Conservation (phyloP, 2,329 filamentous ascomycete genomes). For the Arthrocladium fulminans region DNA sequence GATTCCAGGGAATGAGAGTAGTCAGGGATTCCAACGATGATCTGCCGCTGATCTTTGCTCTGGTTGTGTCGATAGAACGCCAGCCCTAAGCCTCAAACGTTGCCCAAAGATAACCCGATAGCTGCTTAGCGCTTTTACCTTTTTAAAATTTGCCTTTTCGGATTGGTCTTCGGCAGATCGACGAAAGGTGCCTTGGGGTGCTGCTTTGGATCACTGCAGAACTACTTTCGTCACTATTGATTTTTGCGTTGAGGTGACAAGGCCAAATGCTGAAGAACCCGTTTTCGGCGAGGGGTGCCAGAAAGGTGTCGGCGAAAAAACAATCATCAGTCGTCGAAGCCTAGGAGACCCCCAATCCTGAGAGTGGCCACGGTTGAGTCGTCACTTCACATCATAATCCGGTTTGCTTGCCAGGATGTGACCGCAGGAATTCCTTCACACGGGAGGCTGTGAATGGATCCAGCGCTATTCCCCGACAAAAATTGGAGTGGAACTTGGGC, state of each 20-base stretch:
- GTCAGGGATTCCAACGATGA: neutral
- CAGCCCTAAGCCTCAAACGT: slow-evolving; percentile 1
- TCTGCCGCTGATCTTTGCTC: slow-evolving; percentile 4
- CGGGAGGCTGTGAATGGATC: slow-evolving; percentile 2
- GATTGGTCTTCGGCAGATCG: slow-evolving; percentile 9
- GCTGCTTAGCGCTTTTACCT: slow-evolving; percentile 2
- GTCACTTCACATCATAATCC: slow-evolving; percentile 9
- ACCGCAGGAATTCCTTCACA: slow-evolving; percentile 4
- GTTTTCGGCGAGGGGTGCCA: slow-evolving; percentile 4
- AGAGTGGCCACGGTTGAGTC: neutral
- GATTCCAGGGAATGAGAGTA: slow-evolving; percentile 1
- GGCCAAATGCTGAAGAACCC: neutral
- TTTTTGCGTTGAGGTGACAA: neutral
- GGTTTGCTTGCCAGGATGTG: neutral
- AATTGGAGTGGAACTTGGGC: neutral
- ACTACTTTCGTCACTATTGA: neutral
- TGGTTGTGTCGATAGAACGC: neutral
- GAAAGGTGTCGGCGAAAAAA: neutral
- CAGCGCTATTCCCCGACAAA: neutral
- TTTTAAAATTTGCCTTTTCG: neutral
- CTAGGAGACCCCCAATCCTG: neutral
- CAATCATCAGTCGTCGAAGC: neutral
- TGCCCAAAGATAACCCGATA: neutral
- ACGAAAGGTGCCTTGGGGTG: slow-evolving; percentile 3
- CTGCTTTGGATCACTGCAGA: neutral